phyloP scores from a whole-genome alignment of 129 eudicot genomes.

The carrot (Daucus carota) region DNA sequence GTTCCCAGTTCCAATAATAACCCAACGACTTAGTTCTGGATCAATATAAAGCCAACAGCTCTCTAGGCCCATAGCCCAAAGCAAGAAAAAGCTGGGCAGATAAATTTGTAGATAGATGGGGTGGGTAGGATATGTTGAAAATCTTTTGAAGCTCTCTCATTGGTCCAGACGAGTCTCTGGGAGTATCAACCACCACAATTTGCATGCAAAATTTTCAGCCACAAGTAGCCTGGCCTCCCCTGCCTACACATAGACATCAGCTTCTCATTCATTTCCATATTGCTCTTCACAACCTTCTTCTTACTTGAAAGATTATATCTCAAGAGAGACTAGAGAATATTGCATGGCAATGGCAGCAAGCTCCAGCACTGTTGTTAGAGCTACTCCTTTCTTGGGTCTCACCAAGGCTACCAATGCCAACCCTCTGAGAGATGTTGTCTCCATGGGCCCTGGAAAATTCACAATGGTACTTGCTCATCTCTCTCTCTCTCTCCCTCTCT shows the following conservation, averaged over 20 bases:
- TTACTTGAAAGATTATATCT: not conserved
- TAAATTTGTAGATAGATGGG: conserved; percentile 16
- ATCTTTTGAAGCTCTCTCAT: conserved; percentile 13
- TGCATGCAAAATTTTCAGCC: conserved; percentile 6
- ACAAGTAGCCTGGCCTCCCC: not conserved
- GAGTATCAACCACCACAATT: conserved; percentile 15
- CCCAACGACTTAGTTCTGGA: not conserved
- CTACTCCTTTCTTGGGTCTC: conserved; percentile 24
- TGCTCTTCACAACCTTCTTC: not conserved
- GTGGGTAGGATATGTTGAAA: not conserved
- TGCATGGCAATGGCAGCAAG: conserved; percentile 15
- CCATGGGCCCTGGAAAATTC: conserved; percentile 17
- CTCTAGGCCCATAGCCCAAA: not conserved
- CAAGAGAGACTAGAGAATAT: not conserved
- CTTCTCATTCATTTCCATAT: not conserved
- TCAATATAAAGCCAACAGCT: not conserved
- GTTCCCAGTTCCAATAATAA: not conserved
- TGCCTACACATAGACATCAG: not conserved
- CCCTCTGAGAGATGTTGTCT: conserved; percentile 26
- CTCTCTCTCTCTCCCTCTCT: not conserved
- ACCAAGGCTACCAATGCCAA: conserved; percentile 15
- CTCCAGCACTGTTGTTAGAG: conserved; percentile 19
- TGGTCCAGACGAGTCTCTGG: conserved; percentile 1
- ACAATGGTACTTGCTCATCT: conserved; percentile 18
- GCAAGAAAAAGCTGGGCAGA: not conserved